These are phyloP conservation scores for Yueomyces sp. DNA, from an alignment of 805 yeast genomes.

Conservation along the genomic window DNA sequence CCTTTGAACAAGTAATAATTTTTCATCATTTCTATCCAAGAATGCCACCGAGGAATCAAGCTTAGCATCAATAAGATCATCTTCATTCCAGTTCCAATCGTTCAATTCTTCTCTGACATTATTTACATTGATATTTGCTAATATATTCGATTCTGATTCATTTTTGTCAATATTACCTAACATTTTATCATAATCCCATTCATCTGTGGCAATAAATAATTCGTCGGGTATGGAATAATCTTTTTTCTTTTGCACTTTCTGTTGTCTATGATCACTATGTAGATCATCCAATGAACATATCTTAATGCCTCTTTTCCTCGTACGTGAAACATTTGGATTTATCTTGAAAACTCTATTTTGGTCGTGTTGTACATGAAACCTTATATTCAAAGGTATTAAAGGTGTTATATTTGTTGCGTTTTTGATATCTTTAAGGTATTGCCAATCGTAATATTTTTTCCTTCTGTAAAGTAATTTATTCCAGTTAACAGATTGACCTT, in stretches of 20 bases:
- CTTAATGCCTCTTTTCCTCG: slow-evolving; percentile 9
- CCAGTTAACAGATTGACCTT: slow-evolving; percentile 38
- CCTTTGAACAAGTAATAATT: slow-evolving; percentile 44
- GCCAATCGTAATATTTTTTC: slow-evolving; percentile 36
- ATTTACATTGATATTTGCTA: background rate
- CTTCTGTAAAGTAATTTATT: slow-evolving; percentile 39
- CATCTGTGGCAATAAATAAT: slow-evolving; percentile 53
- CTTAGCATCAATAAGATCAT: slow-evolving; percentile 65
- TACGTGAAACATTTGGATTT: slow-evolving; percentile 1
- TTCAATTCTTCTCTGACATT: background rate
- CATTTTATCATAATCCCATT: slow-evolving; percentile 62
- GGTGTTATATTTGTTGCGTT: slow-evolving; percentile 2
- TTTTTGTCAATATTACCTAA: slow-evolving; percentile 26
- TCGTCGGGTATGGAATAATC: slow-evolving; percentile 33
- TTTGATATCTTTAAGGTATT: slow-evolving; percentile 3
- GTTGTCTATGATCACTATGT: slow-evolving; percentile 2
- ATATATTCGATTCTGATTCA: too few relatives aligned
- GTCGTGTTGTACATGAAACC: slow-evolving; percentile 43
- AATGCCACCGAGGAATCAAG: slow-evolving; percentile 19
- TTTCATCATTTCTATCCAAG: slow-evolving; percentile 81
- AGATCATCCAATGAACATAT: slow-evolving; percentile 9
- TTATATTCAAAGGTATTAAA: slow-evolving; percentile 38
- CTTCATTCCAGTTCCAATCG: slow-evolving; percentile 28
- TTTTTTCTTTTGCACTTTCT: slow-evolving; percentile 8
- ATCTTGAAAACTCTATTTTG: slow-evolving; percentile 28